A percentile compares a stretch with the other conserved stretches of the same genome.
These are phyloP conservation scores for Phytophthora constricta DNA, from an alignment of 352 stramenopile genomes.

Conservation along the genomic window DNA sequence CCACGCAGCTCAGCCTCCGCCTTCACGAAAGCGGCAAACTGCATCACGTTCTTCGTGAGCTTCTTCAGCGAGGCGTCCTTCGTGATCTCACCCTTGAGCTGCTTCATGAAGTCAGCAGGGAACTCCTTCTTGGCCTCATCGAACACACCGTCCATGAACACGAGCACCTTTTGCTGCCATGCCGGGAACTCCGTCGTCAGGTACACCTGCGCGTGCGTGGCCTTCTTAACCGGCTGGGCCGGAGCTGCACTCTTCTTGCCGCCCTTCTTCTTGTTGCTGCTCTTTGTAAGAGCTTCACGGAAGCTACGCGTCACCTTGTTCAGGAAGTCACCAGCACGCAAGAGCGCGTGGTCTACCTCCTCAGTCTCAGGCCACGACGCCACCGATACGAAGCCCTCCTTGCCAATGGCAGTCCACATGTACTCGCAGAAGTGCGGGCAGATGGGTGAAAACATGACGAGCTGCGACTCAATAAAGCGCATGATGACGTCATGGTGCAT, in stretches of 20 bases:
- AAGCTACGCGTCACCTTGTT: constrained; percentile 93
- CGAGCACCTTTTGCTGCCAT: constrained; percentile 87
- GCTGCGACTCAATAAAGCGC: constrained; percentile 94
- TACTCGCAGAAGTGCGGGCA: constrained; percentile 96
- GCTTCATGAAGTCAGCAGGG: constrained; percentile 87
- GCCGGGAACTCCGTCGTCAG: constrained; percentile 83
- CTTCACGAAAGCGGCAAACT: constrained; percentile 97
- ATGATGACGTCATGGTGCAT: constrained; percentile 95
- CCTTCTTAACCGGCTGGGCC: constrained; percentile 86
- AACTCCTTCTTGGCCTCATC: constrained; percentile 72
- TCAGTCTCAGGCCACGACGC: constrained; percentile 87
- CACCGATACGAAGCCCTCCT: constrained; percentile 91
- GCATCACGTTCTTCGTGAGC: constrained; percentile 96
- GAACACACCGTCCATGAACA: constrained; percentile 81
- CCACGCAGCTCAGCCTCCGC: constrained; percentile 92
- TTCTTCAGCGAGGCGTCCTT: constrained; percentile 87
- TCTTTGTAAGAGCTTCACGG: constrained; percentile 86
- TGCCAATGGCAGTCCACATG: constrained; percentile 94
- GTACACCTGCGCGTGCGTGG: constrained; percentile 88
- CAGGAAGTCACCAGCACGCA: constrained; percentile 94
- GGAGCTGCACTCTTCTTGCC: constrained; percentile 82
- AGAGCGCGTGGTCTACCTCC: constrained; percentile 93
- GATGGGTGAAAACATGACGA: constrained; percentile 96
- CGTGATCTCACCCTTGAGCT: constrained; percentile 78
- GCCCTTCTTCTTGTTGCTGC: constrained; percentile 86